phyloP scores from a whole-genome alignment of 352 stramenopile genomes.

The Aphanomyces euteiches region DNA sequence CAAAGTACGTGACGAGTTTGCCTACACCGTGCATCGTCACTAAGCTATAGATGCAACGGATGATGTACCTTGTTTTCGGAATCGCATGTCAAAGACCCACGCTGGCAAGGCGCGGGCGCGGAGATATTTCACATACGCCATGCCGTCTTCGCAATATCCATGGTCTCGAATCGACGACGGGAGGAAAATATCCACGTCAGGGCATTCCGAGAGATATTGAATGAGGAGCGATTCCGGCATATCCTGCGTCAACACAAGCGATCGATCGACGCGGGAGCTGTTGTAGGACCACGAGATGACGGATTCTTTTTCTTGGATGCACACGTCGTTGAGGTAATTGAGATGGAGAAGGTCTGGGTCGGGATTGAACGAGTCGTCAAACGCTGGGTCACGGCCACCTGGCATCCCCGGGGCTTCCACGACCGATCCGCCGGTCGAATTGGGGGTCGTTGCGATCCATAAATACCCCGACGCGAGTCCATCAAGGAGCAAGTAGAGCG shows the following conservation, averaged over 20 bases:
- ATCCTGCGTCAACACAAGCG: slow-evolving; percentile 3
- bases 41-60: not conserved
- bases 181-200: slow-evolving; percentile 64
- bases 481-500: slow-evolving; percentile 28
- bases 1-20: slow-evolving; percentile 48
- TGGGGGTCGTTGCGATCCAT: not conserved
- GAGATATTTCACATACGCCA: slow-evolving; percentile 54
- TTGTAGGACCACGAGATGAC: slow-evolving; percentile 25
- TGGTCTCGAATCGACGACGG: slow-evolving; percentile 44
- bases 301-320: slow-evolving; percentile 13
- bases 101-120: slow-evolving; percentile 44
- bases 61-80: slow-evolving; percentile 33
- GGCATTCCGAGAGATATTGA: slow-evolving; percentile 44
- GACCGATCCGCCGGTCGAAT: not conserved
- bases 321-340: slow-evolving; percentile 22
- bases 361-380: not conserved
- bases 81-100: slow-evolving; percentile 45
- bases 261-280: not conserved
- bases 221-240: slow-evolving; percentile 41
- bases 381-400: not conserved
- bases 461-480: slow-evolving; percentile 16
- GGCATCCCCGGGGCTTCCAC: not conserved
- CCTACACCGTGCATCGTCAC: slow-evolving; percentile 11
- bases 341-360: slow-evolving; percentile 8
- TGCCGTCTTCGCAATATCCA: slow-evolving; percentile 66